Evolutionary conservation across 805 yeast species (phyloP).

Genomic region (Candida nemodendra): DNA sequence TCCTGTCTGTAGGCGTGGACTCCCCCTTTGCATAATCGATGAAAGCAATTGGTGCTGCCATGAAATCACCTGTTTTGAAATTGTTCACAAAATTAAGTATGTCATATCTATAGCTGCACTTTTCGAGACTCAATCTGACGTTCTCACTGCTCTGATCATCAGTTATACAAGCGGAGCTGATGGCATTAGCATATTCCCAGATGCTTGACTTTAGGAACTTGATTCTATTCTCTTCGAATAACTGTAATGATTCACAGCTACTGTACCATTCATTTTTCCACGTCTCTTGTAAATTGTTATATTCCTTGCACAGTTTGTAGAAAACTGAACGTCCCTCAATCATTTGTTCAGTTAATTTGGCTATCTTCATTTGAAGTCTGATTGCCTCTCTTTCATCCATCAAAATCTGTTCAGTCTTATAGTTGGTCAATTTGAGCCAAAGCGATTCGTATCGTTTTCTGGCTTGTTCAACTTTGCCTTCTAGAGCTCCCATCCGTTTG

Average conservation of each 20-base stretch:
- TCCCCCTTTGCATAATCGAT: conserved; percentile 51
- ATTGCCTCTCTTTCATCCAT: conserved; percentile 75
- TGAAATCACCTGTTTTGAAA: conserved; percentile 64
- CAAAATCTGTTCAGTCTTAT: conserved; percentile 59
- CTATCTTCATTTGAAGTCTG: conserved; percentile 53
- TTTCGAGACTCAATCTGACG: conserved; percentile 65
- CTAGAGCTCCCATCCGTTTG: conserved; percentile 41
- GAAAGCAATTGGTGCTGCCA: conserved; percentile 59
- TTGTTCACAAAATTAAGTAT: conserved; percentile 50
- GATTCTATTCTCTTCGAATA: conserved; percentile 68
- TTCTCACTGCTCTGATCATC: conserved; percentile 76
- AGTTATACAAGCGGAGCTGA: conserved; percentile 73
- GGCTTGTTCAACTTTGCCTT: conserved; percentile 36
- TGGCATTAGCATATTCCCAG: conserved; percentile 75
- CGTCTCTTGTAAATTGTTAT: conserved; percentile 54
- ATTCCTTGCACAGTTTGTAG: conserved; percentile 49
- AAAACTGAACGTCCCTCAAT: conserved; percentile 51
- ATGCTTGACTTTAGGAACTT: conserved; percentile 66
- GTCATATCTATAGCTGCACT: conserved; percentile 62
- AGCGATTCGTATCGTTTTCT: conserved; percentile 55
- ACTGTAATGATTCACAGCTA: conserved; percentile 61
- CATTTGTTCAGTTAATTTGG: conserved; percentile 45
- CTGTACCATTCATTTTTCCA: conserved; percentile 75
- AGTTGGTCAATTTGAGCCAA: conserved; percentile 57
- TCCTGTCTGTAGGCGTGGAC: conserved; percentile 2